Evolutionary conservation across 1,139 yeast species (phyloP), one percentile per base, ranked within the genome.

Genomic region (Blastobotrys raffinosifermentans): DNA sequence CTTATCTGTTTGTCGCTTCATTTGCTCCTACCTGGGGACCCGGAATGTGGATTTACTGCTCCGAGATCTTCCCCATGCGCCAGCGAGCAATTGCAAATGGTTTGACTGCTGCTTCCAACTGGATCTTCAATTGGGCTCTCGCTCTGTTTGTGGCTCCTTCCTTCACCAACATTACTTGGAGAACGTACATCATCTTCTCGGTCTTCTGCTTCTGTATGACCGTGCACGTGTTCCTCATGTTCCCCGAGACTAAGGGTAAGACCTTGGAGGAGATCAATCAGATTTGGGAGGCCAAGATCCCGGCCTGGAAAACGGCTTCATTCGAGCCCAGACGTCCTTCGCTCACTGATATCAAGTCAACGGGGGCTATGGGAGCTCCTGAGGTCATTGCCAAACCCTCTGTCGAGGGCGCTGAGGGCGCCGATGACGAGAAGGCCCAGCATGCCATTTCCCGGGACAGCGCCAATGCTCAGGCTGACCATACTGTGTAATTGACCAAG

Each of bases 81-180:
- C 78, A 74, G 61, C 69, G 80, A 58, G 69, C 79, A 41, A 41
- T 65, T 58, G 61, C 78, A 64, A 55, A 57, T 61, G 73, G 81
- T 26, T 60, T 75, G 30, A 57, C 87, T 39, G 69, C 76, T 29
- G 84, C 85, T 13, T 75, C 84, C 22, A 84, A 83, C 65, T 84
- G 94, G 94, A 46, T 80, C 34, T 77, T 80, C 66, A 86, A 86
- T 55, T 83, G 83, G 69, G 73, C 69, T 79, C 77, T 60, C 87
- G 91, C 52, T 80, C 74, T 57, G 85, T 81, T 37, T 40, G 60
- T 57, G 61, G 84, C 50, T 62, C 69, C 66, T 60, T 77, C 68
- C 62, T 77, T 64, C 66, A 68, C 49, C 53, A 61, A 47, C 72
- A 78, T 82, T 61, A 74, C 58, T 47, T 63, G 43, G 77, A 75